A percentile compares a stretch with the other conserved stretches of the same genome.
Conservation (phyloP, 306 rosid species). For the Acacia melanoxylon region DNA sequence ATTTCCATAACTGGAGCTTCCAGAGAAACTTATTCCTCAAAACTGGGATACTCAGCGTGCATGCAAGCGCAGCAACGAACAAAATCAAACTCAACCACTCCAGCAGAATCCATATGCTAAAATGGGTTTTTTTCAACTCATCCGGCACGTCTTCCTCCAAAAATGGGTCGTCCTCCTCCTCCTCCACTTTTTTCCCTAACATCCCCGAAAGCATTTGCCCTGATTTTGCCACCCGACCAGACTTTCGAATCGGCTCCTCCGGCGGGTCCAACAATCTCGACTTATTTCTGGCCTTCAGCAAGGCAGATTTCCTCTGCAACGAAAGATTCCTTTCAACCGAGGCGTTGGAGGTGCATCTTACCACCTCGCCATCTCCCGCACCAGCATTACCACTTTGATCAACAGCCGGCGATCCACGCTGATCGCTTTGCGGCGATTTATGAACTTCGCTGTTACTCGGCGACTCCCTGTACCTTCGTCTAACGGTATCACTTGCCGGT, state of each 20-base stretch:
- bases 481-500: conserved; percentile 28
- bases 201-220: conserved; percentile 63
- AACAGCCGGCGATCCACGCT: conserved; percentile 24
- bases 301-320: conserved; percentile 51
- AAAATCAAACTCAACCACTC: conserved; percentile 72
- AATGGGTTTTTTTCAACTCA: conserved; percentile 36
- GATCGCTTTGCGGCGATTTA: conserved; percentile 29
- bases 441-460: conserved; percentile 21
- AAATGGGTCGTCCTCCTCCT: conserved; percentile 73
- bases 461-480: conserved; percentile 59
- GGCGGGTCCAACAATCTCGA: conserved; percentile 86
- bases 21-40: conserved; percentile 42
- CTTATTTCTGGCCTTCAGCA: conserved; percentile 56
- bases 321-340: conserved; percentile 55
- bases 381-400: not conserved
- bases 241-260: conserved; percentile 45
- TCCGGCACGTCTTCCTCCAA: conserved; percentile 54
- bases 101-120: conserved; percentile 45
- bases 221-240: conserved; percentile 51
- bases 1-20: conserved; percentile 61
- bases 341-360: conserved; percentile 72
- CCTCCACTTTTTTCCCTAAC: conserved; percentile 50
- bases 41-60: conserved; percentile 40
- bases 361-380: conserved; percentile 46
- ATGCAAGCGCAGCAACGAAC: conserved; percentile 43